phyloP scores from a whole-genome alignment of 2,329 filamentous ascomycete species.

The Colletotrichum sojae region DNA sequence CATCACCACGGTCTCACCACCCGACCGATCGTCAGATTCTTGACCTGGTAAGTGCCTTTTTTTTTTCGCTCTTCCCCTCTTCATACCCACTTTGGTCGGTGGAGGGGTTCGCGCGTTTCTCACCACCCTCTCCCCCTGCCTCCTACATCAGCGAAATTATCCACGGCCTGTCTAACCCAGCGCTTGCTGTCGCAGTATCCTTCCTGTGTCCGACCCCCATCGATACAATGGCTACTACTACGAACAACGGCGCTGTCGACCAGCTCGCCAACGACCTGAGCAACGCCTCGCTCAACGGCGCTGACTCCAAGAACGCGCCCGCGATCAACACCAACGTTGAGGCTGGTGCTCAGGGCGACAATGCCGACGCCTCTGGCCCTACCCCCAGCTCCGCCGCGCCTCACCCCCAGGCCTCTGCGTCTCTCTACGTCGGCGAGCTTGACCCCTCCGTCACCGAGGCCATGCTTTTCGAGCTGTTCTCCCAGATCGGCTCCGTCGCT shows the following conservation, averaged over 20 bases:
- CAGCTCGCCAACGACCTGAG: conserved; percentile 85
- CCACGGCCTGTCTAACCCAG: conserved; percentile 2
- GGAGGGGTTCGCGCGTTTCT: conserved; percentile 12
- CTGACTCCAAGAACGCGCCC: conserved; percentile 76
- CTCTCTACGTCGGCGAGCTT: conserved; percentile 98
- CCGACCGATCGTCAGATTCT: conserved; percentile 37
- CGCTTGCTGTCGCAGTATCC: conserved; percentile 35
- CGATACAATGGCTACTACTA: conserved; percentile 72
- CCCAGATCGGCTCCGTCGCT: conserved; percentile 97
- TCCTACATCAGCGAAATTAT: background rate
- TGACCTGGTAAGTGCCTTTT: conserved; percentile 38
- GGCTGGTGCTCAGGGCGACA: conserved; percentile 67
- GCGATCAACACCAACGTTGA: conserved; percentile 80
- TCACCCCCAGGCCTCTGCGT: conserved; percentile 93
- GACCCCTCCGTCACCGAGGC: conserved; percentile 98
- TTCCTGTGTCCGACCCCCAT: conserved; percentile 41
- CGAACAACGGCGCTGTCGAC: conserved; percentile 75
- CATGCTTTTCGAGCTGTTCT: conserved; percentile 99
- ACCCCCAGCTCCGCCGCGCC: conserved; percentile 81
- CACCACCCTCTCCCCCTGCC: background rate
- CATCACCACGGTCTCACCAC: conserved; percentile 26
- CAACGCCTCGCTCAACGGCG: conserved; percentile 78
- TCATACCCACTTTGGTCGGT: conserved; percentile 6
- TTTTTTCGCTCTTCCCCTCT: conserved; percentile 1
- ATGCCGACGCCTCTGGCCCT: conserved; percentile 75